Evolutionary conservation across 176 grass and related monocot genomes (phyloP).

Genomic region (Avena eriantha): DNA sequence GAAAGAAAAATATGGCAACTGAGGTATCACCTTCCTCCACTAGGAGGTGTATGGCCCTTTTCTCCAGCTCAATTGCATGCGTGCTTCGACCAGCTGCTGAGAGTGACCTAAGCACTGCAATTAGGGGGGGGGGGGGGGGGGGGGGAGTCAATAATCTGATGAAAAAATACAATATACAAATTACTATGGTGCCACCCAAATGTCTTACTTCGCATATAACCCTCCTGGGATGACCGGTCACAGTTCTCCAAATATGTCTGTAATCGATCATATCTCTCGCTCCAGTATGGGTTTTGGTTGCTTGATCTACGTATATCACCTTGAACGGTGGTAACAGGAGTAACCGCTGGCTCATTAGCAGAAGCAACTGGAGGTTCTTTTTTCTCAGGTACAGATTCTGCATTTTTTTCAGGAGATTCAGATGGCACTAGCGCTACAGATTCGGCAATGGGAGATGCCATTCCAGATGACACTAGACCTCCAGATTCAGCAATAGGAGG

Average conservation of each 20-base stretch:
- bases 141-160: constrained; percentile 23
- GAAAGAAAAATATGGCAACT: constrained; percentile 32
- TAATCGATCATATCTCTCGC: constrained; percentile 69
- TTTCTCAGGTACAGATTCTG: constrained; percentile 29
- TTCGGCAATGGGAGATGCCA: constrained; percentile 34
- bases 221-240: constrained; percentile 84
- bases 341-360: constrained; percentile 27
- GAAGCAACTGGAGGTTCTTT: constrained; percentile 39
- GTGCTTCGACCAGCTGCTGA: constrained; percentile 74
- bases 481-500: constrained; percentile 40
- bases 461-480: constrained; percentile 8
- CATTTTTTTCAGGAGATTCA: constrained; percentile 41
- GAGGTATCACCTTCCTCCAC: constrained; percentile 84
- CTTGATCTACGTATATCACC: constrained; percentile 41
- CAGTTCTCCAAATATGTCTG: constrained; percentile 78
- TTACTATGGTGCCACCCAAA: constrained; percentile 16
- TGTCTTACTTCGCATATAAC: constrained; percentile 83
- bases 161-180: constrained; percentile 1
- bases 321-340: constrained; percentile 24
- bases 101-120: constrained; percentile 77
- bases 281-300: constrained; percentile 63
- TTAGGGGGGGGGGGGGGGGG: constrained; percentile 30
- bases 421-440: constrained; percentile 28
- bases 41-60: constrained; percentile 88
- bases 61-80: constrained; percentile 86